These are phyloP conservation scores for Oryza rufipogon DNA, from an alignment of 176 grass and related monocot genomes.

Conservation along the genomic window DNA sequence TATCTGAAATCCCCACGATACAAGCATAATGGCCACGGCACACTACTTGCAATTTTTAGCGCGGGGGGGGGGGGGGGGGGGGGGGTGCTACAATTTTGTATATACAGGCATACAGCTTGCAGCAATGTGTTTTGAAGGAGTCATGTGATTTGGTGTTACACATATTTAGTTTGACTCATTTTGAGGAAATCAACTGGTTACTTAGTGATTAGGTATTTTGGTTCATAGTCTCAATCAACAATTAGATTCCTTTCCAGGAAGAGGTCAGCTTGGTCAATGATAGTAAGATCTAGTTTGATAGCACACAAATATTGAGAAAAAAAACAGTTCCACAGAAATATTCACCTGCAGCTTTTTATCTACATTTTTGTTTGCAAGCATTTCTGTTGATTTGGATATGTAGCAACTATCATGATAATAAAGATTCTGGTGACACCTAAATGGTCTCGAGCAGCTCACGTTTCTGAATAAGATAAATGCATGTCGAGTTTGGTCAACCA, in stretches of 20 bases:
- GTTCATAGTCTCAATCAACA: background rate
- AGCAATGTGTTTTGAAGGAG: background rate
- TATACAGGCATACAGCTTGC: background rate
- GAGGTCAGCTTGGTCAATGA: background rate
- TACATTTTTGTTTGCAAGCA: background rate
- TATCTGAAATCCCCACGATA: background rate
- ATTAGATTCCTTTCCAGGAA: background rate
- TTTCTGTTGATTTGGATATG: background rate
- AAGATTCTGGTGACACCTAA: background rate
- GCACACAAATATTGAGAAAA: background rate
- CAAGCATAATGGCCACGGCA: background rate
- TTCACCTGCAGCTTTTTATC: background rate
- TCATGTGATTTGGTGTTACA: background rate
- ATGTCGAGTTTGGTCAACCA: conserved; percentile 1
- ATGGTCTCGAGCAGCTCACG: background rate
- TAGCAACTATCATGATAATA: background rate
- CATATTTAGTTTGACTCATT: background rate
- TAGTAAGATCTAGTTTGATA: background rate
- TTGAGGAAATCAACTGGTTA: background rate
- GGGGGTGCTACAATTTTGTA: background rate
- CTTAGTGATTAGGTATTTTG: background rate
- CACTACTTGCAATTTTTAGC: background rate
- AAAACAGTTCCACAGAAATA: background rate
- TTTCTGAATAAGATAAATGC: background rate
- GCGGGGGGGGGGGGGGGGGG: too few species aligned